Conservation (phyloP, 768 basidiomycete species). For the Tylopilus vinaceipallidus region DNA sequence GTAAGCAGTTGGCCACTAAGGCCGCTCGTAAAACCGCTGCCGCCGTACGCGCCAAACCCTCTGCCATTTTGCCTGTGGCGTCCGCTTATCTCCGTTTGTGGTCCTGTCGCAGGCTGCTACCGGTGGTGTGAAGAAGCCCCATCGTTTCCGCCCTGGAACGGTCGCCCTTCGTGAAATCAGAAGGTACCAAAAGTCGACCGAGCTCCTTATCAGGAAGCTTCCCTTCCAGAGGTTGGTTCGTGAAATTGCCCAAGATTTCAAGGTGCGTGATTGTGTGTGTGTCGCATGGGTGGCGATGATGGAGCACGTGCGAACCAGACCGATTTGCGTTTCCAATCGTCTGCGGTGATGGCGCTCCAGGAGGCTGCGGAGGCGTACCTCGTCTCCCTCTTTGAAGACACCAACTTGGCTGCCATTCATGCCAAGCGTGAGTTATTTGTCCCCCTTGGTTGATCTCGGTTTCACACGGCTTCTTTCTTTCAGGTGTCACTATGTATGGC, state of each 20-base stretch:
- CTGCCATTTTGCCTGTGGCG: not conserved
- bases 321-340: conserved; percentile 93
- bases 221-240: conserved; percentile 98
- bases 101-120: conserved; percentile 58
- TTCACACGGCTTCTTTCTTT: conserved; percentile 12
- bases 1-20: conserved; percentile 95
- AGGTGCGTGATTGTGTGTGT: conserved; percentile 47
- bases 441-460: not conserved
- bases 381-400: conserved; percentile 76
- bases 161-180: conserved; percentile 99
- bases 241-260: conserved; percentile 97
- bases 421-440: conserved; percentile 60
- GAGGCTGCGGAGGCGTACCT: conserved; percentile 85
- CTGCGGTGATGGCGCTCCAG: conserved; percentile 90
- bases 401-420: conserved; percentile 82
- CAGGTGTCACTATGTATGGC: conserved; percentile 58
- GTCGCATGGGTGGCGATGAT: not conserved
- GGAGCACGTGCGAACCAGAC: conserved; percentile 45
- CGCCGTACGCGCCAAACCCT: conserved; percentile 45
- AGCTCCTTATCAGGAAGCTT: conserved; percentile 98
- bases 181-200: conserved; percentile 98
- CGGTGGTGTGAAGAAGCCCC: conserved; percentile 99
- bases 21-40: conserved; percentile 86
- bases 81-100: conserved; percentile 11
- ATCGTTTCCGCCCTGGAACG: conserved; percentile 95